These are phyloP conservation scores for Marasmius sp. DNA, from an alignment of 1,284 basidiomycete genomes.

Conservation along the genomic window DNA sequence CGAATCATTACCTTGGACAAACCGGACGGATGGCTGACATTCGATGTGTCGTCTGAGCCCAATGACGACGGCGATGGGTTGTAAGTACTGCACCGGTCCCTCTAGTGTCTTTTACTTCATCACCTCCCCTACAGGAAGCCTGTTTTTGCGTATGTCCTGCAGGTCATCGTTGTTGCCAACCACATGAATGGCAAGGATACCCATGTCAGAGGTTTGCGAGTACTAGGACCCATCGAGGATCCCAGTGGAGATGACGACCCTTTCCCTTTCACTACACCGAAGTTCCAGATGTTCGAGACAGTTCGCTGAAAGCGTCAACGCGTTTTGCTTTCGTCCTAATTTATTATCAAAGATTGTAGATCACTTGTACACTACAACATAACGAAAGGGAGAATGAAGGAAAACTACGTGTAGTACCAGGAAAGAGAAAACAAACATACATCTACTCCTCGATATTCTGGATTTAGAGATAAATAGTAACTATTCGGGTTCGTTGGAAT, in stretches of 20 bases:
- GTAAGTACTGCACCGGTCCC: conserved; percentile 38
- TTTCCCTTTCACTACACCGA: conserved; percentile 62
- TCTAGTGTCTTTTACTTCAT: conserved; percentile 6
- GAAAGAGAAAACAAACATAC: neutral
- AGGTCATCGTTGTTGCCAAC: conserved; percentile 89
- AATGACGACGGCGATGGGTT: conserved; percentile 75
- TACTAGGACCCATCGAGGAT: conserved; percentile 83
- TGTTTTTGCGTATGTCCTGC: conserved; percentile 86
- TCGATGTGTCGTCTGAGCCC: conserved; percentile 80
- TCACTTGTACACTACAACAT: neutral
- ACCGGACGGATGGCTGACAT: conserved; percentile 94
- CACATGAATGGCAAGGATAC: conserved; percentile 99
- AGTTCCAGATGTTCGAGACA: conserved; percentile 77
- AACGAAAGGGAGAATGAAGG: neutral
- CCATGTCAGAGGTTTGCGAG: conserved; percentile 86
- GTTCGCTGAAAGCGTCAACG: conserved; percentile 50
- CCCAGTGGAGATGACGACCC: conserved; percentile 57
- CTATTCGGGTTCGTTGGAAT: neutral
- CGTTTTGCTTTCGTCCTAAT: neutral
- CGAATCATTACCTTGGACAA: conserved; percentile 83
- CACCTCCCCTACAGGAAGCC: conserved; percentile 60
- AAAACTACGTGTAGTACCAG: conserved; percentile 1
- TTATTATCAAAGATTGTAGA: neutral
- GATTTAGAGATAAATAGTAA: neutral
- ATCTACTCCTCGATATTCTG: neutral